Evolutionary conservation across 805 yeast genomes (phyloP), one percentile per base, ranked within the genome.

Genomic region (Candida endomychidarum): DNA sequence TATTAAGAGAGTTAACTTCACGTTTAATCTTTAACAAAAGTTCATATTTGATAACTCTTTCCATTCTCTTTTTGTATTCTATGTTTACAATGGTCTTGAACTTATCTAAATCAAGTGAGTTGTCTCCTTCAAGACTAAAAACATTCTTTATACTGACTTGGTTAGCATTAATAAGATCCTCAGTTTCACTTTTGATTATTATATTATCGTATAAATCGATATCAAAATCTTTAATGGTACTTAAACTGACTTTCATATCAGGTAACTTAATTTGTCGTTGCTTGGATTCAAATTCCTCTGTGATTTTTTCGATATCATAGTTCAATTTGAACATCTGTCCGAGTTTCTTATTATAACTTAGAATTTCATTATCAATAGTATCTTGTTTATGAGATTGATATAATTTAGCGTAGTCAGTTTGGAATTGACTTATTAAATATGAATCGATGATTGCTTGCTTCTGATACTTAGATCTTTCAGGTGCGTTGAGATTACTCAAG

Each of bases 11-110:
- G 1, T 48, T 42, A 20, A 67, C 49, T 29, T 61, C 65, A 35
- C 56, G 52, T 40, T 63, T 65, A 22, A 65, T 54, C 35, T 54
- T 51, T 10, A 53, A 51, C 37, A 67, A 51, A 2, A 65, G 50
- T 41, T 67, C 74, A 44, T 63, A 57, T 40, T 63, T 60, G 34
- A 68, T 52, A 49, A 63, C 57, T 38, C 54, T 46, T 40, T 58
- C 49, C 40, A 65, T 48, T 18, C 72, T 55, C 31, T 59, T 47
- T 24, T 61, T 43, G 38, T 51, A 61, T 42, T 69, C 74, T 10
- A 61, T 50, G 35, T 63, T 59, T 3, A 67, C 49, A 18, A 69
- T 50, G 25, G 49, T 43, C 23, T 56, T 55, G 47, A 69, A 61
- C 12, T 45, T 54, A 3, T 50, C 52, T 30, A 49, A 57, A 15